Base-by-base conservation (phyloP, 2,329 filamentous ascomycete genomes). In the Hypoxylon sp. region DNA sequence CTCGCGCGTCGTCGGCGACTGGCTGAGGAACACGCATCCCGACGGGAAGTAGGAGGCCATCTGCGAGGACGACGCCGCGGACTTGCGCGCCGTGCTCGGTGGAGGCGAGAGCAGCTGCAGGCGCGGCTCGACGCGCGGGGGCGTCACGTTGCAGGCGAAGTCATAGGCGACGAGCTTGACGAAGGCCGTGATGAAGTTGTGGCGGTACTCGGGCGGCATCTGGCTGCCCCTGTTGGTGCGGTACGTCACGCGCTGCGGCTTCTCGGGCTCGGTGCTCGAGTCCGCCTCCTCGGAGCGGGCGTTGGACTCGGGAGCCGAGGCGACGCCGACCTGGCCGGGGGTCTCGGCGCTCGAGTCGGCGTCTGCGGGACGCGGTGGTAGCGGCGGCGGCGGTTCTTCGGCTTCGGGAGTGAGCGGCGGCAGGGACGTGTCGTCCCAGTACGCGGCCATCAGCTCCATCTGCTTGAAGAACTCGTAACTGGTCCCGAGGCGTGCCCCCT, bases 401-500 rank as follows among this genome's bases (percentile, higher is more conserved):
- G 35, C 61, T 15, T 45, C 48, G 3, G 55, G 50, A 1, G 50
- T 47, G 24, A 58, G 52, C 2, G 67, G 67, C 11, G 65, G 69
- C 27, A 72, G 45, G 4, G 83, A 84, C 0, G 84, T 83, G 66
- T 88, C 86, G 26, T 86, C 83, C 86, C 86, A 88, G 66, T 80
- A 88, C 0, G 76, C 68, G 2, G 84, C 82, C 67, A 87, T 80
- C 21, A 79, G 70, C 65, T 88, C 86, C 17, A 88, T 76, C 64
- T 84, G 83, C 48, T 83, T 83, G 73, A 83, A 88, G 72, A 88
- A 88, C 71, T 88, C 86, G 65, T 87, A 88, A 4, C 83, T 81
- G 63, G 87, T 87, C 11, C 86, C 86, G 6, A 88, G 73, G 5
- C 85, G 81, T 24, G 81, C 78, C 29, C 81, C 76, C 41, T 78